Percentiles rank a stretch among this genome's conserved stretches.
These are phyloP conservation scores for Xylaria sp. DNA, from an alignment of 2,329 filamentous ascomycete species.

Conservation along the genomic window DNA sequence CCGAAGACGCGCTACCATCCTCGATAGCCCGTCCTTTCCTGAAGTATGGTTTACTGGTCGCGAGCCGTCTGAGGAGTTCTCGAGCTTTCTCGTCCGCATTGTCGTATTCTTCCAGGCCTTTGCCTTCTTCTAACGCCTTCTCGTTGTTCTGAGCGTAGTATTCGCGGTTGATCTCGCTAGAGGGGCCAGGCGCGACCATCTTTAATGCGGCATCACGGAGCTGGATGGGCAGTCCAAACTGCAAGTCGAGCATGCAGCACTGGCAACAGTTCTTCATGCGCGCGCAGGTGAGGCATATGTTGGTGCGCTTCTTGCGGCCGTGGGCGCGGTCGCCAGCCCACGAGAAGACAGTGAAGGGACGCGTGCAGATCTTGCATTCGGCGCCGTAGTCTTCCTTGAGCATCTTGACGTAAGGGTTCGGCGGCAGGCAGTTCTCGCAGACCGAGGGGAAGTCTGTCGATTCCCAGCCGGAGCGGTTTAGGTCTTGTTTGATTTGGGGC, in stretches of 20 bases:
- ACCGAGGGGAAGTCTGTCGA: conserved; percentile 88
- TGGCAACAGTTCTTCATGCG: conserved; percentile 99
- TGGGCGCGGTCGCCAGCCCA: conserved; percentile 92
- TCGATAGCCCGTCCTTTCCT: conserved; percentile 82
- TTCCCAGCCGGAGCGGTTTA: conserved; percentile 96
- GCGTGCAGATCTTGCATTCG: conserved; percentile 86
- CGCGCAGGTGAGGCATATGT: conserved; percentile 95
- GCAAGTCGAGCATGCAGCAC: conserved; percentile 97
- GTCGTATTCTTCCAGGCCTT: conserved; percentile 86
- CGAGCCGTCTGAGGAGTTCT: conserved; percentile 82
- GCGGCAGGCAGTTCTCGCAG: conserved; percentile 90
- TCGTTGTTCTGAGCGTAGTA: conserved; percentile 99
- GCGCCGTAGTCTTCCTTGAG: conserved; percentile 95
- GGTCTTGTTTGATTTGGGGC: conserved; percentile 92
- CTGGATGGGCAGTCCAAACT: conserved; percentile 92
- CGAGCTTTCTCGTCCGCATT: conserved; percentile 97
- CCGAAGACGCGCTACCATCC: conserved; percentile 51
- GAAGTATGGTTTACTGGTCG: conserved; percentile 94
- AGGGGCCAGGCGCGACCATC: conserved; percentile 93
- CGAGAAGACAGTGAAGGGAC: conserved; percentile 93
- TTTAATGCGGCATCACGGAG: conserved; percentile 96
- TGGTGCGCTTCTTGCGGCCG: conserved; percentile 89
- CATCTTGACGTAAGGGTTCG: conserved; percentile 99
- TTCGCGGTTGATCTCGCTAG: conserved; percentile 92
- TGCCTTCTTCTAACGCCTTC: conserved; percentile 90